Conservation (phyloP, 179 eudicot species). For the Amaranthus tricolor region DNA sequence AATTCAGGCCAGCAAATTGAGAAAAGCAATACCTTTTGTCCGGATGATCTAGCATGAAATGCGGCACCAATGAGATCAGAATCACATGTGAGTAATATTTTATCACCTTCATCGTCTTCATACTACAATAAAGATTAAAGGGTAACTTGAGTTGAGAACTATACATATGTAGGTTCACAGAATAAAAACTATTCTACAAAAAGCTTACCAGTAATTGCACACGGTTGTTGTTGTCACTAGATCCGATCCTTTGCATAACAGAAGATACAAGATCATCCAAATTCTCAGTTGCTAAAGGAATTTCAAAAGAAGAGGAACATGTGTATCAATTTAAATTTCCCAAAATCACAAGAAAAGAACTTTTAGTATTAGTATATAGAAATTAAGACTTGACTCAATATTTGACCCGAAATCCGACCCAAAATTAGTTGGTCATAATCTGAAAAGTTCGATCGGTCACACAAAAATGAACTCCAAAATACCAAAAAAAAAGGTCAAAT, state of each 20-base stretch:
- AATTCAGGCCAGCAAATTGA: conserved; percentile 2
- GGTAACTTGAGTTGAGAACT: conserved; percentile 7
- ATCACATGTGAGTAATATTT: conserved; percentile 79
- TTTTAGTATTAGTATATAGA: no score
- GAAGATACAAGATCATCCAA: conserved; percentile 74
- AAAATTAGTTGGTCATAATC: no score
- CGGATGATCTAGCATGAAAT: conserved; percentile 74
- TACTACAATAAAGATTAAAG: conserved; percentile 42
- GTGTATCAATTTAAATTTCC: no score
- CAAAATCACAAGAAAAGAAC: no score
- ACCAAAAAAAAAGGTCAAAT: no score
- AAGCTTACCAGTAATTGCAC: conserved; percentile 77
- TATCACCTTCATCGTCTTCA: conserved; percentile 96
- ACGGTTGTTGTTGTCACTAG: conserved; percentile 34
- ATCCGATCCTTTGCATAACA: conserved; percentile 70
- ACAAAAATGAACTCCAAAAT: no score
- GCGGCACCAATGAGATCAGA: conserved; percentile 81
- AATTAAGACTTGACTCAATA: no score
- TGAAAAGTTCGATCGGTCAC: no score
- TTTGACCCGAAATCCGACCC: no score
- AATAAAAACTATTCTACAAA: neutral
- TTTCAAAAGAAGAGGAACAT: no score
- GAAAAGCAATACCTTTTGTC: conserved; percentile 63
- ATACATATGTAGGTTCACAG: neutral
- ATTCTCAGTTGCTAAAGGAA: conserved; percentile 54